Base-by-base conservation (phyloP, 2,329 filamentous ascomycete species). In the Coniella vitis region DNA sequence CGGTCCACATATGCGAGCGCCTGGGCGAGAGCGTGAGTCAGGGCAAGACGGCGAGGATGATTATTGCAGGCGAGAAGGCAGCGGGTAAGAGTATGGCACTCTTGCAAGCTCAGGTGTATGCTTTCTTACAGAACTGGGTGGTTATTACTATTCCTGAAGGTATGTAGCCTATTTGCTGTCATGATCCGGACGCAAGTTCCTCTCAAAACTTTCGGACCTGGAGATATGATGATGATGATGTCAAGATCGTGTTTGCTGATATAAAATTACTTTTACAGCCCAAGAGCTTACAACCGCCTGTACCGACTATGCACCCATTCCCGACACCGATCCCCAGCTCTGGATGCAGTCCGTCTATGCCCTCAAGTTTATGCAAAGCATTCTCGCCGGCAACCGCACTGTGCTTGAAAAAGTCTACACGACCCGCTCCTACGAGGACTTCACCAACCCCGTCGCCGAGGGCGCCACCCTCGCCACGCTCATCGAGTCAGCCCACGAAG, bases 91-190 rank as follows among this genome's bases (percentile, higher is more conserved):
- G 87, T 64, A 81, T 93, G 58, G 69, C 95, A 60, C 67, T 94
- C 60, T 72, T 95, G 39, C 90, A 97, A 69, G 86, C 86, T 35
- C 81, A 94, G 77, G 74, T 86, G 16, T 84, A 90, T 67, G 91
- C 81, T 1, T 83, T 91, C 56, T 65, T 90, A 60, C 88, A 89
- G 64, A 78, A 86, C 22, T 97, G 90, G 89, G 75, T 95, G 38
- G 90, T 97, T 40, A 76, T 98, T 51, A 85, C 87, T 61, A 76
- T 97, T 45, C 90, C 93, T 34, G 90, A 98, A 70, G 86, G 90
- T 94, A 73, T 59, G 75, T 60, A 42, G 10, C n/a, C 19, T 31
- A 2, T 16, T 3, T 19, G n/a, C n/a, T n/a, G n/a, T n/a, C n/a
- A n/a, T n/a, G n/a, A n/a, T n/a, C n/a, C n/a, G n/a, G n/a, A n/a